Evolutionary conservation across 2,329 filamentous ascomycete species (phyloP), one percentile per base, ranked within the genome.

Genomic region (Beauveria sp.): DNA sequence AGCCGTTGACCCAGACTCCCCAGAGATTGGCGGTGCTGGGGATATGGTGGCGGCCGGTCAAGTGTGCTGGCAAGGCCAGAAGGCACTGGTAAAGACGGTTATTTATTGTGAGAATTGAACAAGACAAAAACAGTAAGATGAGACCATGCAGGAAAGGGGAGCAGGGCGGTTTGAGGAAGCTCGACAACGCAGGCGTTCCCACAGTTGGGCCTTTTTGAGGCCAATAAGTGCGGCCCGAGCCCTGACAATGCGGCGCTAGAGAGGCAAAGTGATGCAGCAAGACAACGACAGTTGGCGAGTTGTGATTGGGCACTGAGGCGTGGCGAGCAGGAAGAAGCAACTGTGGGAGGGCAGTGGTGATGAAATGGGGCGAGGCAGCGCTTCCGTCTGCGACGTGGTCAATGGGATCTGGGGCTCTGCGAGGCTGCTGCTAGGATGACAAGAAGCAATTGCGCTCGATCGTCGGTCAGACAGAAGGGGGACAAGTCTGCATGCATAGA

Each of bases 281-380:
- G 56, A n/a, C 40, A 67, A 65, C 65, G 71, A 72, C 71, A 73
- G 71, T 65, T 73, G 71, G 71, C 71, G 67, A 59, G 66, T 66
- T 67, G 64, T 73, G 71, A 73, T 73, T 73, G 71, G 71, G 64
- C 50, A 54, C 37, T 22, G 16, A 24, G 41, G 34, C n/a, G 48
- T 28, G 24, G 41, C 52, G 34, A 24, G 26, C 26, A 30, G 30
- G 30, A 30, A 30, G 30, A 30, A 54, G n/a, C 34, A 55, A 47
- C 16, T 43, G 50, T 20, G 51, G 55, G 55, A 50, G 20, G 54
- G 47, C 22, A 24, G 22, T 24, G 22, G 1, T 24, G 22, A 24
- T 24, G 22, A 24, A 24, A 24, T 24, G 22, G 22, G 22, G 22
- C 22, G 24, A 43, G 10, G 26, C 44, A 50, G 30, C 20, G 30